These are phyloP conservation scores for Zymoseptoria pseudotritici DNA, from an alignment of 2,329 filamentous ascomycete species.

Conservation along the genomic window DNA sequence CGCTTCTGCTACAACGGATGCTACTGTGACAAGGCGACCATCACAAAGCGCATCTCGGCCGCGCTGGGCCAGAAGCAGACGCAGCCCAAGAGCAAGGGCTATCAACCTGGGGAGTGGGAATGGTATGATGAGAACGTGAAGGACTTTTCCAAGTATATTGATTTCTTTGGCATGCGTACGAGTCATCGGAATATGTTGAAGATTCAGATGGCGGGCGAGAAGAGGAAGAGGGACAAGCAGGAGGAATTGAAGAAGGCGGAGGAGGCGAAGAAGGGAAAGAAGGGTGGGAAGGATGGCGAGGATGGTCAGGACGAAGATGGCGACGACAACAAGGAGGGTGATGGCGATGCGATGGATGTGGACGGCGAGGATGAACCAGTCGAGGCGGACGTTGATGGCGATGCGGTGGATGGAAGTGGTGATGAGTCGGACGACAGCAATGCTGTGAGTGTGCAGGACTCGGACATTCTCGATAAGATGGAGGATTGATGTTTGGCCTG, in stretches of 20 bases:
- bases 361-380: conserved; percentile 6
- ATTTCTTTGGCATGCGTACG: conserved; percentile 22
- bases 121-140: conserved; percentile 24
- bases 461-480: conserved; percentile 22
- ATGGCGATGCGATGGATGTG: conserved; percentile 2
- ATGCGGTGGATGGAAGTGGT: conserved; percentile 10
- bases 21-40: conserved; percentile 28
- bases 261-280: not conserved
- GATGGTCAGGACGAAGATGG: conserved; percentile 6
- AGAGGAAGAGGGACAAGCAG: conserved; percentile 10
- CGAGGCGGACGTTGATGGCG: conserved; percentile 7
- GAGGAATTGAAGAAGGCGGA: conserved; percentile 1
- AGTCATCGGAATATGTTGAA: conserved; percentile 22
- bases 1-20: conserved; percentile 30
- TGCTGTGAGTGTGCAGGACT: conserved; percentile 21
- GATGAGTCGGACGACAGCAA: conserved; percentile 16
- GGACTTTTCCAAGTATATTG: conserved; percentile 22
- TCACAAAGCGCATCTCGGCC: conserved; percentile 31
- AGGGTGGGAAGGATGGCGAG: conserved; percentile 1
- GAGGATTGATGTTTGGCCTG: conserved; percentile 11
- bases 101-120: conserved; percentile 15
- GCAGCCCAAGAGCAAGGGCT: conserved; percentile 18
- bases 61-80: conserved; percentile 29
- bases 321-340: conserved; percentile 12
- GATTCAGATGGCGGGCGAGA: conserved; percentile 19